These are phyloP conservation scores for Lecanosticta acicola DNA, from an alignment of 2,329 filamentous ascomycete genomes.

Conservation along the genomic window DNA sequence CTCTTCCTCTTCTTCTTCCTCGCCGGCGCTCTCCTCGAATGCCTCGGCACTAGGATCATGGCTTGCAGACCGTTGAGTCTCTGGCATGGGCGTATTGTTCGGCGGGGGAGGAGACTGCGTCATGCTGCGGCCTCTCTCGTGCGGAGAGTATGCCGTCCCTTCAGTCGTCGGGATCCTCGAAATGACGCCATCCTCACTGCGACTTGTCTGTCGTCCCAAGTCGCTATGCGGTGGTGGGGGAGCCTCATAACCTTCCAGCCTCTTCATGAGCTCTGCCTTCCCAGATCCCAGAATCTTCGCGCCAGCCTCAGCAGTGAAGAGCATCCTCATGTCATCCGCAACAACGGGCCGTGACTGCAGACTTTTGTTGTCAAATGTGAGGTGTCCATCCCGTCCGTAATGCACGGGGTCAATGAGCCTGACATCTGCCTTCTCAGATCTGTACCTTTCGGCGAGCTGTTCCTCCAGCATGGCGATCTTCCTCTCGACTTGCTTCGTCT, in stretches of 20 bases:
- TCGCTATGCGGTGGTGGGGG: conserved; percentile 15
- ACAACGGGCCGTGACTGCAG: conserved; percentile 19
- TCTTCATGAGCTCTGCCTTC: conserved; percentile 48
- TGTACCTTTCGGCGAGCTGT: conserved; percentile 26
- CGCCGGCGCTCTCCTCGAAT: conserved; percentile 15
- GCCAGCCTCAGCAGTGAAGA: conserved; percentile 45
- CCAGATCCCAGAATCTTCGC: conserved; percentile 46
- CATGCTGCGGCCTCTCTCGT: conserved; percentile 20
- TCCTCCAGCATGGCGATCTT: conserved; percentile 29
- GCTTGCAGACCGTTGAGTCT: conserved; percentile 1
- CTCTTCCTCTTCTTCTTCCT: conserved; percentile 20
- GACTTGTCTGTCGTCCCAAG: conserved; percentile 12
- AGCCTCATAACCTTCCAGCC: conserved; percentile 43
- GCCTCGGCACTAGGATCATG: conserved; percentile 16
- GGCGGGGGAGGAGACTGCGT: conserved; percentile 14
- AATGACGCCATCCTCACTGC: conserved; percentile 15
- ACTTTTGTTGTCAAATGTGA: conserved; percentile 21
- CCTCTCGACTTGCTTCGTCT: conserved; percentile 21
- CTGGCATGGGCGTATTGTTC: conserved; percentile 4
- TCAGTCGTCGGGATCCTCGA: conserved; percentile 7
- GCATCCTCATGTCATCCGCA: conserved; percentile 45
- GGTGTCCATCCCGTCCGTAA: conserved; percentile 25
- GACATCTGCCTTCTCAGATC: conserved; percentile 21
- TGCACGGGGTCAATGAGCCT: conserved; percentile 21
- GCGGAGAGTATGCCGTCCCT: conserved; percentile 3